Evolutionary conservation across 1,139 yeast species (phyloP), one percentile per base, ranked within the genome.

Genomic region (Suzukiozyma palmioleophila): DNA sequence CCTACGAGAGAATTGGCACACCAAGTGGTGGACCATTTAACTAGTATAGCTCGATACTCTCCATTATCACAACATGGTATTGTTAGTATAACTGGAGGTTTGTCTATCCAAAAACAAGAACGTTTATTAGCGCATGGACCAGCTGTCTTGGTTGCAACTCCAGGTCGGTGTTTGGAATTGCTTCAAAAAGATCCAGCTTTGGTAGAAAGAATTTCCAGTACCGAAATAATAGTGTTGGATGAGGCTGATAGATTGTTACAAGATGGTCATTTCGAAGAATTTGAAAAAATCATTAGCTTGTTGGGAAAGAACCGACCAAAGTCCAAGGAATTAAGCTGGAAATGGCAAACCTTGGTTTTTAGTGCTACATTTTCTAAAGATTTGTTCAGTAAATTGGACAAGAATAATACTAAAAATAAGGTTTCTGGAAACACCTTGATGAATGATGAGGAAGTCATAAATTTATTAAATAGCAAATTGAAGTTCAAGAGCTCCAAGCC

Each of bases 1-100:
- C 99, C 99, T 15, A 94, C 99, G 0, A 77, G 99, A 69, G 98
- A 94, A 59, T 74, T 94, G 51, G 98, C 96, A 0, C 94, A 86
- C 50, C 99, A 94, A 63, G 97, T 94, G 38, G 80, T 82, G 30
- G 79, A 81, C 46, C 97, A 92, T 63, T 62, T 92, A 45, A 75
- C 79, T 47, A 66, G 69, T 12, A 57, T 89, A 8, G 72, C 89
- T 12, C 74, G 78, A 41, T 77, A 64, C 48, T 75, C 84, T 36
- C 84, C 87, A 1, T 67, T 81, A 39, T 56, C 76, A 1, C 59
- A 68, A 3, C 64, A 74, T 40, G 78, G 84, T 0, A 77, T 90
- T 37, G 75, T 89, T n/a, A 77, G 90, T 37, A 66, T 94, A 28
- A 92, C 97, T 3, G 99, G 98, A 48, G 98, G 98, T 6, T 72